Evolutionary conservation across 1,139 yeast genomes (phyloP).

Genomic region (Eremothecium coryli): DNA sequence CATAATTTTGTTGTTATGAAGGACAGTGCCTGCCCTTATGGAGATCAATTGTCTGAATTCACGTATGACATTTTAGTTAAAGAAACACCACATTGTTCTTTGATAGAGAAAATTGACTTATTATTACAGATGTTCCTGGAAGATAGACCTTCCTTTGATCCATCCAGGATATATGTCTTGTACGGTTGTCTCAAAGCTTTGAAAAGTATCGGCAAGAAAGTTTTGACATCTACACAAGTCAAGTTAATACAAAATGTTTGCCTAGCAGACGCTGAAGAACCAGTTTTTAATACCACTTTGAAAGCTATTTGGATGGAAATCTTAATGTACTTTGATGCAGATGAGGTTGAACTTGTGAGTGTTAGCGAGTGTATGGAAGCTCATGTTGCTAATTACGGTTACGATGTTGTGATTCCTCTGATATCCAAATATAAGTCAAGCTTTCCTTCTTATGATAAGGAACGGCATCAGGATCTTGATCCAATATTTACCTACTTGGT

Average conservation of each 20-base stretch:
- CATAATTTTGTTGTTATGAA: constrained; percentile 41
- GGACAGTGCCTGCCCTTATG: constrained; percentile 45
- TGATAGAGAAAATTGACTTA: constrained; percentile 22
- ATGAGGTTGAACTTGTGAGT: background rate
- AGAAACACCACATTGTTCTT: constrained; percentile 20
- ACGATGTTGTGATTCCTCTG: constrained; percentile 1
- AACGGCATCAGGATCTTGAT: background rate
- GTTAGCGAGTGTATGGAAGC: too few species aligned
- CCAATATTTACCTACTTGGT: background rate
- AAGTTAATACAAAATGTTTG: constrained; percentile 37
- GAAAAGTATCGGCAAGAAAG: constrained; percentile 24
- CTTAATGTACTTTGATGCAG: constrained; percentile 31
- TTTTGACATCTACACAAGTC: constrained; percentile 31
- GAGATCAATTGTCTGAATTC: constrained; percentile 42
- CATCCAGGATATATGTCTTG: constrained; percentile 56
- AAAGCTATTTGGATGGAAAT: constrained; percentile 45
- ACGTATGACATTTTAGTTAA: constrained; percentile 36
- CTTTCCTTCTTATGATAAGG: background rate
- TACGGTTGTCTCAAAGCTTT: constrained; percentile 53
- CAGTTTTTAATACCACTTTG: constrained; percentile 40
- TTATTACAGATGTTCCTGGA: constrained; percentile 41
- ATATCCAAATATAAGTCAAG: background rate
- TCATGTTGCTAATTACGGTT: constrained; percentile 1
- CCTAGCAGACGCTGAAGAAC: constrained; percentile 52
- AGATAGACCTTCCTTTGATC: constrained; percentile 52